Evolutionary conservation across 2,329 filamentous ascomycete genomes (phyloP), one percentile per base, ranked within the genome.

Genomic region (Colletotrichum destructivum): DNA sequence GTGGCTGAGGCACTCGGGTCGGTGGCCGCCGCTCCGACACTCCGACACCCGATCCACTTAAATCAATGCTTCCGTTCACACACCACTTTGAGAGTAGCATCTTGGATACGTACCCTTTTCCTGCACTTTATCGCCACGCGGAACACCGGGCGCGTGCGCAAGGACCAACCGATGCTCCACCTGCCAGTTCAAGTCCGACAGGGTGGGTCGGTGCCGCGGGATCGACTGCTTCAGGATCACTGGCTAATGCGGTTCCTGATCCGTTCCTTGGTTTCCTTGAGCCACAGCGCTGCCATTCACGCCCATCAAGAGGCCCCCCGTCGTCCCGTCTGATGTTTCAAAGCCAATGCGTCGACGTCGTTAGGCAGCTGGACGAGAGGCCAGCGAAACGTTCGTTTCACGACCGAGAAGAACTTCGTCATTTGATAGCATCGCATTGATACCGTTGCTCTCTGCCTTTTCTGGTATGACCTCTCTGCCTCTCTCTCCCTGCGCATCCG

Each of bases 381-480:
- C 54, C 69, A 69, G 65, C 69, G 59, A 69, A 63, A 69, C 69
- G 18, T 59, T 55, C 12, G 69, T 72, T 72, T 72, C 69, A 72
- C 60, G 65, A 55, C 42, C 54, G 46, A 60, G 54, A 72, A 52
- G 35, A 23, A 38, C 54, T 42, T 72, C 69, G 55, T 69, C 60
- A 72, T n/a, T 60, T 60, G 31, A 46, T 49, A 64, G 69, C 69
- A 64, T 72, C 69, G 69, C 69, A 69, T 72, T 72, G 69, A 72
- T 72, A 63, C 65, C 49, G 69, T 54, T 49, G 52, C 57, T 55
- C 49, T 49, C 31, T 63, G 13, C 38, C 40, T 49, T 38, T 56
- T 56, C 46, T 38, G 59, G 69, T 72, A 72, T 56, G 69, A 16
- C 65, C 60, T 60, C 59, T 23, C 23, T 23, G n/a, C n/a, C 23